These are phyloP conservation scores for Bocquillonia castaneifolia DNA, from an alignment of 441 rosid species.

Conservation along the genomic window DNA sequence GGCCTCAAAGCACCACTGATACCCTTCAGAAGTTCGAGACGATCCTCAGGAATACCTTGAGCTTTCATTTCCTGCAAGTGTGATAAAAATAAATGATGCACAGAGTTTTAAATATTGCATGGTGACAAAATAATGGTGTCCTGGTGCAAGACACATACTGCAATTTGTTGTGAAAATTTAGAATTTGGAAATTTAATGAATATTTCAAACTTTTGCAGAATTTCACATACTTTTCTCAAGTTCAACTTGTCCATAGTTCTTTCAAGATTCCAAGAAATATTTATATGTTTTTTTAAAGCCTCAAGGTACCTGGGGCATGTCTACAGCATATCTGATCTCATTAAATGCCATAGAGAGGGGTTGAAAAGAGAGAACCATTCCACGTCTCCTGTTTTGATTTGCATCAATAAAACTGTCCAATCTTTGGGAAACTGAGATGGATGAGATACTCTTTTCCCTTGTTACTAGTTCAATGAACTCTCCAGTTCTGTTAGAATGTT, in stretches of 20 bases:
- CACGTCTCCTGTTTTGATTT: constrained; percentile 33
- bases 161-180: too few species aligned
- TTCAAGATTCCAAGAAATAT: too few species aligned
- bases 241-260: too few species aligned
- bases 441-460: constrained; percentile 20
- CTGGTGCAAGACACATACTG: too few species aligned
- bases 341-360: constrained; percentile 56
- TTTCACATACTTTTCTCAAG: neutral
- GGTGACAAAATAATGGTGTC: too few species aligned
- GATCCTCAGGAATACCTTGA: constrained; percentile 45
- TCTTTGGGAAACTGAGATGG: constrained; percentile 30
- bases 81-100: neutral
- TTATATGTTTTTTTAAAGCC: neutral
- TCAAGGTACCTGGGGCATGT: constrained; percentile 63
- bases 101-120: too few species aligned
- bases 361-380: constrained; percentile 67
- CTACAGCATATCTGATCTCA: constrained; percentile 53
- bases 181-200: neutral
- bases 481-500: constrained; percentile 30
- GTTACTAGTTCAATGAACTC: constrained; percentile 32
- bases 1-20: constrained; percentile 69
- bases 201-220: neutral
- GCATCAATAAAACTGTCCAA: constrained; percentile 27
- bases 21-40: constrained; percentile 52
- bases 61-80: constrained; percentile 54